These are phyloP conservation scores for Saccharomyces pastorianus DNA, from an alignment of 1,139 yeast species.

Conservation along the genomic window DNA sequence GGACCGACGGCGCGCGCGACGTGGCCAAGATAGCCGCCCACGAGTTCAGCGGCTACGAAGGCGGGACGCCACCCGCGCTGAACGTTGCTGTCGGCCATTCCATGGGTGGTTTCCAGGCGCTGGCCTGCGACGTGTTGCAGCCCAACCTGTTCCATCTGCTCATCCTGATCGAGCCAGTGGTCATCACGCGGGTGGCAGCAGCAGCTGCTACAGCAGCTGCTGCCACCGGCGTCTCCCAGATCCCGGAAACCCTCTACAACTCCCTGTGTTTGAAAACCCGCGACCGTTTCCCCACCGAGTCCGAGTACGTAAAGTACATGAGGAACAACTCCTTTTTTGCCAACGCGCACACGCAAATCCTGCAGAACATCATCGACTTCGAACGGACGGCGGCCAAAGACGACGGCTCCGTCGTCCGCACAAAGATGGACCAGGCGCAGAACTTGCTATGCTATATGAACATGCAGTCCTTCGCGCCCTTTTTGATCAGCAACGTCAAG, in stretches of 20 bases:
- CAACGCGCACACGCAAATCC: constrained; percentile 40
- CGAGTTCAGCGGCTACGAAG: constrained; percentile 28
- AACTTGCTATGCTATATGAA: constrained; percentile 48
- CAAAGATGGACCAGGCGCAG: constrained; percentile 36
- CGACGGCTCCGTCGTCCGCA: constrained; percentile 34
- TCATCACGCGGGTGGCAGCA: constrained; percentile 20
- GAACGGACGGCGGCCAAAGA: constrained; percentile 31
- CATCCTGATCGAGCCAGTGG: constrained; percentile 57
- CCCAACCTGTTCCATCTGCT: constrained; percentile 50
- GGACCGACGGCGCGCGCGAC: constrained; percentile 66
- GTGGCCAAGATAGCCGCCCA: constrained; percentile 41
- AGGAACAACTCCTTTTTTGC: constrained; percentile 39
- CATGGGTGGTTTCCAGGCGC: constrained; percentile 54
- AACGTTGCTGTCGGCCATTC: constrained; percentile 65
- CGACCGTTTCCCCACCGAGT: constrained; percentile 31
- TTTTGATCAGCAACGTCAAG: constrained; percentile 34
- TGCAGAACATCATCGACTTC: constrained; percentile 40
- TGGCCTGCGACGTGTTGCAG: constrained; percentile 44
- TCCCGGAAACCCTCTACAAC: constrained; percentile 16
- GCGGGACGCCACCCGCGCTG: constrained; percentile 15
- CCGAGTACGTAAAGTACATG: constrained; percentile 41
- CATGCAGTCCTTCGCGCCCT: constrained; percentile 32
- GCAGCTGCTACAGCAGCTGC: constrained; percentile 5
- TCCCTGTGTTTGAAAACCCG: constrained; percentile 19
- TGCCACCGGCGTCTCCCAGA: constrained; percentile 6